phyloP scores from a whole-genome alignment of 2,329 filamentous ascomycete genomes.

The Colletotrichum lindemuthianum region DNA sequence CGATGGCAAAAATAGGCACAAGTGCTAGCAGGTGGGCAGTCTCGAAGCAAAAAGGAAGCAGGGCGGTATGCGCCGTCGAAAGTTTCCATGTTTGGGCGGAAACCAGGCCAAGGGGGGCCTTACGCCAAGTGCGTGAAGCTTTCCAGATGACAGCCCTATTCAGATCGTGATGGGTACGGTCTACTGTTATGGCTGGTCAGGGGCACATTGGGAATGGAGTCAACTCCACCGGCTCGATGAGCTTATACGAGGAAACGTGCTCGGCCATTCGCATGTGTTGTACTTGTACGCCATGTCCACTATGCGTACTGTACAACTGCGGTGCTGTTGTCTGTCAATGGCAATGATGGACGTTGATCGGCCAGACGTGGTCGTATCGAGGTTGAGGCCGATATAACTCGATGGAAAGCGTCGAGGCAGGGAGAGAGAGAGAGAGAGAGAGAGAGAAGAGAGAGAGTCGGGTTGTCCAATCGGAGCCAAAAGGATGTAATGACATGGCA shows the following conservation, averaged over 20 bases:
- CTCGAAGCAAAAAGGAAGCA: too few relatives aligned
- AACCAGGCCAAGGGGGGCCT: too few relatives aligned
- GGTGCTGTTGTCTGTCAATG: slow-evolving; percentile 12
- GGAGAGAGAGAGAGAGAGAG: not conserved
- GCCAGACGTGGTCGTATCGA: slow-evolving; percentile 7
- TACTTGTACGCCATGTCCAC: not conserved
- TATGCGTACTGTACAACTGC: not conserved
- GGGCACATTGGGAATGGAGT: slow-evolving; percentile 16
- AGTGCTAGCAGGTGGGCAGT: too few relatives aligned
- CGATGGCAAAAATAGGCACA: too few relatives aligned
- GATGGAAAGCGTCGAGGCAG: not conserved
- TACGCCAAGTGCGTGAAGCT: too few relatives aligned
- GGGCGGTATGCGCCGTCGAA: too few relatives aligned
- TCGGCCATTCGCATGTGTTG: not conserved
- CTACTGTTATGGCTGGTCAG: not conserved
- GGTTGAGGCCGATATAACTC: slow-evolving; percentile 1
- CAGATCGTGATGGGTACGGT: too few relatives aligned
- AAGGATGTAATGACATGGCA: not conserved
- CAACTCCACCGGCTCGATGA: slow-evolving; percentile 12
- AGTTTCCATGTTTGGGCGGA: too few relatives aligned
- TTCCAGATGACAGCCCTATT: too few relatives aligned
- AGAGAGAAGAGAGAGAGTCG: too few relatives aligned
- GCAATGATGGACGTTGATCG: slow-evolving; percentile 19
- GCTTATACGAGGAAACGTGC: slow-evolving; percentile 23
- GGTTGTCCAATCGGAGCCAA: slow-evolving; percentile 3